phyloP scores from a whole-genome alignment of 164 flowering plant species.

The Protea cynaroides region DNA sequence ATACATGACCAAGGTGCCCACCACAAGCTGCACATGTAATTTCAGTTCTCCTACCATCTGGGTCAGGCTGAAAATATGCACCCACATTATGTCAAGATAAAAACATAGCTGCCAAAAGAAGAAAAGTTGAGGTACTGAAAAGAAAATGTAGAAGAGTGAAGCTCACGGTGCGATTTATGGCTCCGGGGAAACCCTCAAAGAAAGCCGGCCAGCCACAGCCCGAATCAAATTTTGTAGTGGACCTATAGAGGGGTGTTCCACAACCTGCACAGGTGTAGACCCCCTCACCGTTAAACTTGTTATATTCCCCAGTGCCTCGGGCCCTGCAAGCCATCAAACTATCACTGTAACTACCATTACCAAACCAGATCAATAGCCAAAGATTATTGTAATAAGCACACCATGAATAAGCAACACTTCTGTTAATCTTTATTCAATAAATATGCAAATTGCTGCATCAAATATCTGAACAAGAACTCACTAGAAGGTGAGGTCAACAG shows the following conservation, averaged over 20 bases:
- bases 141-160: neutral
- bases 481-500: no score
- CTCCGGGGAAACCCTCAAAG: constrained; percentile 82
- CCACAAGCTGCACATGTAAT: constrained; percentile 80
- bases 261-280: constrained; percentile 72
- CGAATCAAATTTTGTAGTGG: constrained; percentile 69
- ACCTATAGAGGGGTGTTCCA: constrained; percentile 61
- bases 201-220: constrained; percentile 97
- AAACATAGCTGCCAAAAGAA: neutral
- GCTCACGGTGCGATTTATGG: constrained; percentile 61
- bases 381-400: neutral
- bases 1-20: constrained; percentile 82
- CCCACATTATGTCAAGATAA: neutral
- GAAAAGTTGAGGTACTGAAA: no score
- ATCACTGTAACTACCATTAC: neutral
- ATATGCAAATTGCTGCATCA: no score
- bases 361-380: neutral
- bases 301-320: constrained; percentile 68
- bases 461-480: no score
- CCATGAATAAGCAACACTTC: neutral
- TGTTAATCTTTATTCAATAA: no score
- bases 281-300: constrained; percentile 68
- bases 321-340: constrained; percentile 29
- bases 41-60: constrained; percentile 71
- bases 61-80: constrained; percentile 52